Base-by-base conservation (phyloP, 176 grass and related monocot genomes). In the Musa troglodytarum region DNA sequence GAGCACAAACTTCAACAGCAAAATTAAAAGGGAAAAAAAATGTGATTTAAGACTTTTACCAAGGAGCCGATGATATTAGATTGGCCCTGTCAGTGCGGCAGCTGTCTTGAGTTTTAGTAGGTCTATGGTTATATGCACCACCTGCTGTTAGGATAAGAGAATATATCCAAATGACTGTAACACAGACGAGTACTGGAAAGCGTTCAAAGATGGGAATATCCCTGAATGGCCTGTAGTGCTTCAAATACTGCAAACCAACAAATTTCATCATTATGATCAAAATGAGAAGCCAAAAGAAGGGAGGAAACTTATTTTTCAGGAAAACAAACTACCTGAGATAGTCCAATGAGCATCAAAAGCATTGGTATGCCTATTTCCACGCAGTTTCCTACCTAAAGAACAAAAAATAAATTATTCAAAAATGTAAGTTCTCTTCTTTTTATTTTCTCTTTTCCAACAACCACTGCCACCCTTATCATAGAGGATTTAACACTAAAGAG, bases 321-420 rank as follows among this genome's bases (percentile, higher is more conserved):
- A 25, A 51, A 69, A 43, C 34, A 69, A 50, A 63, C 62, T 49
- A 83, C 85, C 85, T 87, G 85, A 19, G 85, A 87, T 25, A 87
- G 19, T 72, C 85, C 85, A 49, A 87, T 83, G 23, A 87, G 77
- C 50, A 87, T 22, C 67, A 87, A 73, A 50, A 87, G 77, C 85
- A 87, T 87, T 43, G 85, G 85, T 77, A 87, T 77, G 56, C 85
- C 85, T 63, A 83, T 83, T 79, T 87, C 85, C 56, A 87, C 81
- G 1, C 85, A 87, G 54, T 87, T 79, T 66, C 85, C 85, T 71
- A 87, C 85, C 85, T 87, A 72, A 65, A 29, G 78, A 78, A 43
- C 34, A 43, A 43, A 49, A 55, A 59, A 63, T 51, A 79, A 64
- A 65, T 66, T 34, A 43, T 43, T 43, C 4, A 43, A 43, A 43